Evolutionary conservation across 2,329 filamentous ascomycete species (phyloP).

Genomic region (Chaetomium olivaceum): DNA sequence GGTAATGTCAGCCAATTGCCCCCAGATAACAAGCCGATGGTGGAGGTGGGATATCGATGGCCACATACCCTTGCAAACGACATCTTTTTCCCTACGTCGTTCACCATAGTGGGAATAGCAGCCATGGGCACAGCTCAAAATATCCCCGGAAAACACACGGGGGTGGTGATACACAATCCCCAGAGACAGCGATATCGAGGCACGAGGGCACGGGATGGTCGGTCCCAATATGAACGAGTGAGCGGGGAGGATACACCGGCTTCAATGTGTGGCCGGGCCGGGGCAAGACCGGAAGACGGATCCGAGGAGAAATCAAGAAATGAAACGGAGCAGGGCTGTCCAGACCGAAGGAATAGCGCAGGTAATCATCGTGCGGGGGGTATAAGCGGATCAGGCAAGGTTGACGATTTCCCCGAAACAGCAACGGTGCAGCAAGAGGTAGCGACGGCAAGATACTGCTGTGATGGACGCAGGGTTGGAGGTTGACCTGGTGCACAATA

Average conservation of each 20-base stretch:
- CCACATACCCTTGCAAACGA: conserved; percentile 74
- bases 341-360: conserved; percentile 50
- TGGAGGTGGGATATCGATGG: background rate
- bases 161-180: conserved; percentile 6
- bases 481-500: conserved; percentile 18
- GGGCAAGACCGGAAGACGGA: conserved; percentile 15
- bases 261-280: conserved; percentile 17
- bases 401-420: conserved; percentile 9
- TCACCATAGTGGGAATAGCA: conserved; percentile 46
- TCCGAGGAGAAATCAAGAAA: conserved; percentile 48
- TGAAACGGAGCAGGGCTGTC: conserved; percentile 56
- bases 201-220: conserved; percentile 16
- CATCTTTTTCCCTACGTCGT: conserved; percentile 58
- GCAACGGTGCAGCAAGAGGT: background rate
- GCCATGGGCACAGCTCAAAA: conserved; percentile 45
- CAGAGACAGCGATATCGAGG: conserved; percentile 11
- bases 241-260: conserved; percentile 19
- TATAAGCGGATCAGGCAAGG: conserved; percentile 17
- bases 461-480: background rate
- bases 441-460: conserved; percentile 6
- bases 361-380: conserved; percentile 55
- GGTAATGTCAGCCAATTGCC: conserved; percentile 9
- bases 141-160: conserved; percentile 20
- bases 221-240: conserved; percentile 33
- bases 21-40: background rate